These are phyloP conservation scores for Linum lewisii DNA, from an alignment of 345 rosid species.

Conservation along the genomic window DNA sequence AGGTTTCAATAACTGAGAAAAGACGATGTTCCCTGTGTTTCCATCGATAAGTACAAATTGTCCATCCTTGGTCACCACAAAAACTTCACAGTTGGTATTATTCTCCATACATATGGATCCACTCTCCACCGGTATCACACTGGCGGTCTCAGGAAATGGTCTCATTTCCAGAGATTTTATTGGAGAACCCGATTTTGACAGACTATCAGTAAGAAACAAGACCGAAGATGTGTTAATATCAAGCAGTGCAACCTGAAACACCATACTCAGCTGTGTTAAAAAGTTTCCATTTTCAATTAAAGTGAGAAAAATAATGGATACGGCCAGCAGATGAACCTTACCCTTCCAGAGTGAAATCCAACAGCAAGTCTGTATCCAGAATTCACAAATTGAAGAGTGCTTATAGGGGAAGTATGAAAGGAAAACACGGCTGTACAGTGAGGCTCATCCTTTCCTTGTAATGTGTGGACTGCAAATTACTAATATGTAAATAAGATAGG, in stretches of 20 bases:
- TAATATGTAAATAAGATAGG: constrained; percentile 7
- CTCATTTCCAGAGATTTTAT: constrained; percentile 44
- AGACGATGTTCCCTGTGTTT: constrained; percentile 36
- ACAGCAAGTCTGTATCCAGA: constrained; percentile 5
- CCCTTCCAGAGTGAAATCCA: constrained; percentile 8
- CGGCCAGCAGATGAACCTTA: not conserved
- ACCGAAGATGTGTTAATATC: constrained; percentile 48
- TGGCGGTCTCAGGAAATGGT: constrained; percentile 26
- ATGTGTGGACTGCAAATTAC: constrained; percentile 41
- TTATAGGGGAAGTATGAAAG: not conserved
- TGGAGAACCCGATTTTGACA: constrained; percentile 41
- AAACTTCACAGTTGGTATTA: constrained; percentile 26
- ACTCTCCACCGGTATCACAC: constrained; percentile 17
- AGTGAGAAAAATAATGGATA: not conserved
- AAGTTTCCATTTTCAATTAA: not conserved
- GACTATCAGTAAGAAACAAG: constrained; percentile 47
- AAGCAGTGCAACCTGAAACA: constrained; percentile 76
- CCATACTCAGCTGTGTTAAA: not conserved
- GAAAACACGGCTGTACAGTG: constrained; percentile 10
- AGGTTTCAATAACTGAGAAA: constrained; percentile 29
- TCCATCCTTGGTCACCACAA: constrained; percentile 57
- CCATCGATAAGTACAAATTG: constrained; percentile 45
- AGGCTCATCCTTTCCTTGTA: constrained; percentile 53
- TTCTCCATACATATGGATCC: constrained; percentile 24
- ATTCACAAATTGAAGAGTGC: constrained; percentile 1